Conservation (phyloP, 495 filamentous ascomycete genomes). For the Penicillium atrosanguineum region DNA sequence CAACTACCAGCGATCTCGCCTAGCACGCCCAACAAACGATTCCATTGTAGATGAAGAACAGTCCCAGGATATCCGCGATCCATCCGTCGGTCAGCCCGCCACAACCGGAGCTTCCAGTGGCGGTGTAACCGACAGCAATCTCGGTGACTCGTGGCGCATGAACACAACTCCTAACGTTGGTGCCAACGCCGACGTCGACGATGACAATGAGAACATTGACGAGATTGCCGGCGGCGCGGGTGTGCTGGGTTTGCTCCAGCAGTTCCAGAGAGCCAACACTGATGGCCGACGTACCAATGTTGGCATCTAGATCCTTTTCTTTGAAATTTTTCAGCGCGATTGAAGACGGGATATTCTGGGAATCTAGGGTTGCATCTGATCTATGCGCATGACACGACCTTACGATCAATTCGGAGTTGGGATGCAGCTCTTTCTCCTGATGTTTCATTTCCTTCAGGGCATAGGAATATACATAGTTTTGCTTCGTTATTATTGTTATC, state of each 20-base stretch:
- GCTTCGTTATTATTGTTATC: neutral
- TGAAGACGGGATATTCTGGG: neutral
- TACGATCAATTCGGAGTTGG: neutral
- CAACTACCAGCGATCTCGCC: conserved; percentile 53
- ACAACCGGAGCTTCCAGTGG: conserved; percentile 35
- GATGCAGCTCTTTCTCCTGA: neutral
- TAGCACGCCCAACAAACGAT: conserved; percentile 32
- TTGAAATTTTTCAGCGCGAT: neutral
- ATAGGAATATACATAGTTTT: neutral
- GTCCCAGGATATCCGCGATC: conserved; percentile 22
- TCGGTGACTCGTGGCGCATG: conserved; percentile 65
- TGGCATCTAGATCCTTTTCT: conserved; percentile 27
- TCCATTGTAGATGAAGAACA: conserved; percentile 46
- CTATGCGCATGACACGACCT: neutral
- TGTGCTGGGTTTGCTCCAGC: conserved; percentile 83
- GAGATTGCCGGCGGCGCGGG: conserved; percentile 48
- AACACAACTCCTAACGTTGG: conserved; percentile 47
- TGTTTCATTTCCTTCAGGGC: neutral
- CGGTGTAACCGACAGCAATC: conserved; percentile 51
- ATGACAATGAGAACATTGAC: conserved; percentile 50
- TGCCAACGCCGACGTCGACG: conserved; percentile 45
- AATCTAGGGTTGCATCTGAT: neutral
- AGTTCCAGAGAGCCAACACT: conserved; percentile 83
- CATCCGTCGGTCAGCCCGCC: conserved; percentile 21
- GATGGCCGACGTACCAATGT: conserved; percentile 52